These are phyloP conservation scores for Cichorium intybus DNA, from an alignment of 140 eudicot genomes.

Conservation along the genomic window DNA sequence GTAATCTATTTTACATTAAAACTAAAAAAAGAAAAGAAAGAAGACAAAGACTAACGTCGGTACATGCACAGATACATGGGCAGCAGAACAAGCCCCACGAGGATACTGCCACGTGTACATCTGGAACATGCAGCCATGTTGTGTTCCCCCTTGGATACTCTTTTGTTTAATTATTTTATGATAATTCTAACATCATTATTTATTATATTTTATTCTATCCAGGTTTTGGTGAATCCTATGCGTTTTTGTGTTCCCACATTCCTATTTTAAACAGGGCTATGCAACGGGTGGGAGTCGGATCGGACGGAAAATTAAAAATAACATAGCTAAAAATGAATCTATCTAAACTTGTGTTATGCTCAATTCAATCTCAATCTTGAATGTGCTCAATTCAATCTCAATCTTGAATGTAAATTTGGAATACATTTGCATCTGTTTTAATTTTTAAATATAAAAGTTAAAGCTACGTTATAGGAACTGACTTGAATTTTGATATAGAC, in stretches of 20 bases:
- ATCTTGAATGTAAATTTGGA: too few species aligned
- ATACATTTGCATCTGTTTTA: too few species aligned
- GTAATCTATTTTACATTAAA: not conserved
- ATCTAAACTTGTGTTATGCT: too few species aligned
- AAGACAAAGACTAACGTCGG: slow-evolving; percentile 32
- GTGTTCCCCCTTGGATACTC: slow-evolving; percentile 39
- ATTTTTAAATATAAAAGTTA: too few species aligned
- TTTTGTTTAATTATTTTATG: slow-evolving; percentile 16
- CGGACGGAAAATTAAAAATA: too few species aligned
- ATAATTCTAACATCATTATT: not conserved
- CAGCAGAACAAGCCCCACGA: slow-evolving; percentile 32
- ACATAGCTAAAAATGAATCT: too few species aligned
- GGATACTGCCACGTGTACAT: slow-evolving; percentile 38
- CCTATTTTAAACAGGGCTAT: not conserved
- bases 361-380: too few species aligned
- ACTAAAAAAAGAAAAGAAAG: slow-evolving; percentile 9
- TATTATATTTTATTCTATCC: not conserved
- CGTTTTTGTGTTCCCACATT: slow-evolving; percentile 1
- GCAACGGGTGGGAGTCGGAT: too few species aligned
- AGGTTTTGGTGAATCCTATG: slow-evolving; percentile 22
- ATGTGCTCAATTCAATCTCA: too few species aligned
- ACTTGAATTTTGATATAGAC: too few species aligned
- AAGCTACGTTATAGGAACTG: too few species aligned
- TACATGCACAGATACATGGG: slow-evolving; percentile 24
- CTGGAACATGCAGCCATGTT: slow-evolving; percentile 46